Percentiles rank a stretch among this genome's conserved stretches.
Conservation (phyloP, 2,329 filamentous ascomycete genomes). For the Diaporthe sp. region DNA sequence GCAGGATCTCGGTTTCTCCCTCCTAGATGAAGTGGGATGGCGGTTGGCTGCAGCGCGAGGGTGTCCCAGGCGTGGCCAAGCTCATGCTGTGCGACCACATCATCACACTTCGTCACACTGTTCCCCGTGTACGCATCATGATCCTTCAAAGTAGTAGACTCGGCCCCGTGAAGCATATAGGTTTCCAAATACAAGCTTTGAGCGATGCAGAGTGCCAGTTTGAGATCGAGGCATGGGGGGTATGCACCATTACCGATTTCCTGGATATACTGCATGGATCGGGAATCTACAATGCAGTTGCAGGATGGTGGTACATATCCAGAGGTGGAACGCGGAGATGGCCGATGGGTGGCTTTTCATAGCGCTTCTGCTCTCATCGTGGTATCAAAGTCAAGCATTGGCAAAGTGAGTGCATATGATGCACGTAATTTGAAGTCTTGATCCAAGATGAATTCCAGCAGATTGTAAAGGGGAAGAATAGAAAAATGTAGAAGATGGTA, state of each 20-base stretch:
- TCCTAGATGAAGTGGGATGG: constrained; percentile 38
- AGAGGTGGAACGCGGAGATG: constrained; percentile 34
- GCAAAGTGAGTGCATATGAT: neutral
- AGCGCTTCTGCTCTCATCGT: neutral
- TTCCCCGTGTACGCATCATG: neutral
- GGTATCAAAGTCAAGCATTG: neutral
- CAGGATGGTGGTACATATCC: constrained; percentile 7
- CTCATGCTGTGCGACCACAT: constrained; percentile 39
- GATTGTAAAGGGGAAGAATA: neutral
- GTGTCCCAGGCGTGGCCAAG: constrained; percentile 24
- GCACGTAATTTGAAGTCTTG: too few species aligned
- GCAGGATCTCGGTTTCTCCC: constrained; percentile 41
- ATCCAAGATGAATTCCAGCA: neutral
- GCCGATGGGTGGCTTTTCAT: constrained; percentile 15
- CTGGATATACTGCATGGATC: constrained; percentile 26
- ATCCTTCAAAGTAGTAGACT: neutral
- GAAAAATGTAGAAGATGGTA: neutral
- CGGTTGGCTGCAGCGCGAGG: constrained; percentile 36
- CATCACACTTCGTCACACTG: constrained; percentile 4
- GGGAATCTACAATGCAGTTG: constrained; percentile 18
- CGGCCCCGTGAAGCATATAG: neutral
- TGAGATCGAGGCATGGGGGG: neutral
- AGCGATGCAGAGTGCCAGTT: neutral
- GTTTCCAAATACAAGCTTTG: neutral
- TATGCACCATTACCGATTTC: neutral